phyloP scores from a whole-genome alignment of 1,139 yeast species.

The Hansenula anomala region DNA sequence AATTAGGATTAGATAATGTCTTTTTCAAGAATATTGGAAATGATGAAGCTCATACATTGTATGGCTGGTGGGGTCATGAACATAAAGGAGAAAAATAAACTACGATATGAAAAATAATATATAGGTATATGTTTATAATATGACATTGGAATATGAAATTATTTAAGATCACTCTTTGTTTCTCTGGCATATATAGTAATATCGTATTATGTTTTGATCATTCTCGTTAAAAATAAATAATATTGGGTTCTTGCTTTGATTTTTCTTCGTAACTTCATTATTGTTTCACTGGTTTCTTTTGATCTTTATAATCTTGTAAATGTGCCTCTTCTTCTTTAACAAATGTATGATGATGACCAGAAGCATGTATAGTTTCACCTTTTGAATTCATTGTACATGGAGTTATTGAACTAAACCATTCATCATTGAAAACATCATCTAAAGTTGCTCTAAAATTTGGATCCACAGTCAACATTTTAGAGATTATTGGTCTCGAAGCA shows the following conservation, averaged over 20 bases:
- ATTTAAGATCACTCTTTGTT: too few relatives aligned
- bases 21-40: slow-evolving; percentile 12
- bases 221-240: too few relatives aligned
- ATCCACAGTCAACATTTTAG: slow-evolving; percentile 66
- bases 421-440: slow-evolving; percentile 60
- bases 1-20: slow-evolving; percentile 8
- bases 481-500: slow-evolving; percentile 74
- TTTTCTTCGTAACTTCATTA: neutral
- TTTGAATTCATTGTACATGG: slow-evolving; percentile 39
- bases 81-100: slow-evolving; percentile 16
- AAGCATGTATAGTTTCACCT: slow-evolving; percentile 40
- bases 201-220: too few relatives aligned
- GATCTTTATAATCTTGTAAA: slow-evolving; percentile 34
- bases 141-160: too few relatives aligned
- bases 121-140: too few relatives aligned
- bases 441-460: slow-evolving; percentile 67
- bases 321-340: slow-evolving; percentile 46
- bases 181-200: too few relatives aligned
- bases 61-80: slow-evolving; percentile 29
- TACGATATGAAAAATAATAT: neutral
- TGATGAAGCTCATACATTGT: slow-evolving; percentile 6
- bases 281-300: neutral
- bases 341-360: slow-evolving; percentile 53
- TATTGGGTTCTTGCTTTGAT: too few relatives aligned
- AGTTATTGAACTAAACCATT: slow-evolving; percentile 64